Conservation (phyloP, 2,329 filamentous ascomycete species). For the Penicillium sp. region DNA sequence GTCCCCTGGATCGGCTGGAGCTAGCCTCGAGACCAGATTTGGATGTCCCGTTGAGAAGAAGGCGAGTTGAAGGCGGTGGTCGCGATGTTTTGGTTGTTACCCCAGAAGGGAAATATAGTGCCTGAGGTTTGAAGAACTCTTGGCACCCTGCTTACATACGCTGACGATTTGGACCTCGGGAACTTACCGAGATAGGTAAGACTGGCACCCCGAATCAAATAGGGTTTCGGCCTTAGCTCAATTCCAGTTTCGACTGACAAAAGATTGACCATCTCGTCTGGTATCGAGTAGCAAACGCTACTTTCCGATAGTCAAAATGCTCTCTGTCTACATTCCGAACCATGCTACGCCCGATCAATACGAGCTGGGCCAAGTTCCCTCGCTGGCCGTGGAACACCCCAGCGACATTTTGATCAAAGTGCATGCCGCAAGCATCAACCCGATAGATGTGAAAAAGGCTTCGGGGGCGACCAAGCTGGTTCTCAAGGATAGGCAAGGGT, state of each 20-base stretch:
- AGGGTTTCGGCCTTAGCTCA: not conserved
- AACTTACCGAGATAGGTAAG: too few relatives aligned
- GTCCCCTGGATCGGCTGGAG: too few relatives aligned
- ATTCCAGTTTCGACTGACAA: not conserved
- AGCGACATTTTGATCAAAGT: slow-evolving; percentile 31
- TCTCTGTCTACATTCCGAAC: slow-evolving; percentile 16
- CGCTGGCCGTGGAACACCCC: slow-evolving; percentile 13
- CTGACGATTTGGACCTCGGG: too few relatives aligned
- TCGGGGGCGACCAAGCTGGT: slow-evolving; percentile 34
- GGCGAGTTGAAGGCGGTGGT: too few relatives aligned
- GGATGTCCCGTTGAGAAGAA: too few relatives aligned
- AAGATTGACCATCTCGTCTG: not conserved
- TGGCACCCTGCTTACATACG: too few relatives aligned
- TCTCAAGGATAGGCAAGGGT: slow-evolving; percentile 28
- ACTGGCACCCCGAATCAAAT: slow-evolving; percentile 6
- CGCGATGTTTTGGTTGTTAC: too few relatives aligned
- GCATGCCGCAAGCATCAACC: slow-evolving; percentile 46
- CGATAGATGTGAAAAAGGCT: slow-evolving; percentile 46
- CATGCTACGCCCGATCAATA: slow-evolving; percentile 21
- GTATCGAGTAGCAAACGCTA: not conserved
- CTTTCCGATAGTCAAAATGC: slow-evolving; percentile 14
- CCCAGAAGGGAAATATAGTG: too few relatives aligned
- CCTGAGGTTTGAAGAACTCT: too few relatives aligned
- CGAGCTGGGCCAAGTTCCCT: slow-evolving; percentile 17
- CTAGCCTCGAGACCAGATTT: too few relatives aligned